Conservation (phyloP, 2,329 filamentous ascomycete species). For the Pseudogymnoascus sp. region DNA sequence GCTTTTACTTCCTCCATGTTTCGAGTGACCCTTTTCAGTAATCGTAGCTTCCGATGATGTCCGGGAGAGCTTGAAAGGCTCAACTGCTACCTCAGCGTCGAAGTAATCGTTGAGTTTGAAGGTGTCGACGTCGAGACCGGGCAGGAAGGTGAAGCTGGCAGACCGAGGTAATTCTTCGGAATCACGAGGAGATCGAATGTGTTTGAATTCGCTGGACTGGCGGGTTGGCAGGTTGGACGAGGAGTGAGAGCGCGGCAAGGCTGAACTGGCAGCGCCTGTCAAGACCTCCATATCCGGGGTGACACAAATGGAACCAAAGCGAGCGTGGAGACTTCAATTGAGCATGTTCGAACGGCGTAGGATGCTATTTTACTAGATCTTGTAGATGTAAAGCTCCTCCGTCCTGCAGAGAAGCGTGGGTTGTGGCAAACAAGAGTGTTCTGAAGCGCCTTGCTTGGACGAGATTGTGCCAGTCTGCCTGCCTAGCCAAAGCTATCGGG, state of each 20-base stretch:
- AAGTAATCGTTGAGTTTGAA: constrained; percentile 30
- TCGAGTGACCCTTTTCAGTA: background rate
- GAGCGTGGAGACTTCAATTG: background rate
- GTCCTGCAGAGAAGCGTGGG: constrained; percentile 1
- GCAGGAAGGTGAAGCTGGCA: constrained; percentile 50
- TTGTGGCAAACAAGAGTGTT: background rate
- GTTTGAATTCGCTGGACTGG: constrained; percentile 21
- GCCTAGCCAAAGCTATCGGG: background rate
- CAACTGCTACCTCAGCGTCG: constrained; percentile 41
- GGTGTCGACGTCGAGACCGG: constrained; percentile 25
- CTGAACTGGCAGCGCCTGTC: constrained; percentile 12
- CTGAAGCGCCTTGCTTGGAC: background rate
- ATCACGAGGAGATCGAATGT: constrained; percentile 13
- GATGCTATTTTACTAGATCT: background rate
- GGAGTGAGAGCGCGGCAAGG: constrained; percentile 27
- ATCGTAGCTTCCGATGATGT: constrained; percentile 11
- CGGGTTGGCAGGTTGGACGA: constrained; percentile 26
- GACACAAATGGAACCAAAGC: constrained; percentile 2
- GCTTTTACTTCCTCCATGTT: background rate
- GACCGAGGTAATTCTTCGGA: constrained; percentile 37
- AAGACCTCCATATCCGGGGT: constrained; percentile 3
- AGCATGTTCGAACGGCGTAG: background rate
- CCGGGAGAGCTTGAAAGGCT: constrained; percentile 29
- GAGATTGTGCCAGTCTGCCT: background rate
- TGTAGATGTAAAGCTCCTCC: background rate